Percentiles rank a stretch among this genome's conserved stretches.
phyloP scores from a whole-genome alignment of 495 filamentous ascomycete species.

The Penicillium pancosmium region DNA sequence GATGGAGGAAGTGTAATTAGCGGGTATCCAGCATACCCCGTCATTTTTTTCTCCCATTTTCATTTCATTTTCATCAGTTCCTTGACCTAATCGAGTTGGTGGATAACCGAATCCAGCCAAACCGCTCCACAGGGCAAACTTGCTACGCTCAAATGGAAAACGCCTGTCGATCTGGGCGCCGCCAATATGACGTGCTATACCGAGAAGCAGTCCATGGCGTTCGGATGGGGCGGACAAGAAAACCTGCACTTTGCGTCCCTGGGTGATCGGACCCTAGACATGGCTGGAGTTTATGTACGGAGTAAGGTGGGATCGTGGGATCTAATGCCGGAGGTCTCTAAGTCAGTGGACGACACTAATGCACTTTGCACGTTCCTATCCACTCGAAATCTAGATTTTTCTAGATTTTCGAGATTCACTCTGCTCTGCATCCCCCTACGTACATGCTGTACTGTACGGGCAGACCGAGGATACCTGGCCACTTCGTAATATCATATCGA shows the following conservation, averaged over 20 bases:
- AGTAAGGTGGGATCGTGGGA: too few species aligned
- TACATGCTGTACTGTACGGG: neutral
- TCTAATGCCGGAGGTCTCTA: too few species aligned
- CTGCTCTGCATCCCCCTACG: too few species aligned
- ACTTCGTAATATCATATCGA: slow-evolving; percentile 6
- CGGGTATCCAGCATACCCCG: slow-evolving; percentile 14
- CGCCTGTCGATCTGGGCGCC: slow-evolving; percentile 17
- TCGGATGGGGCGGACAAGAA: neutral
- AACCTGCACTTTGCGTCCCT: neutral
- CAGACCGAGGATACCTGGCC: neutral
- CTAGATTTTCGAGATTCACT: too few species aligned
- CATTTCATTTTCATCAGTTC: neutral
- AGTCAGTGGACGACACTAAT: too few species aligned
- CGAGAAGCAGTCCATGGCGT: neutral
- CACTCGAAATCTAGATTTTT: too few species aligned
- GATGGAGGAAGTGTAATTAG: slow-evolving; percentile 7
- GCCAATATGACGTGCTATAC: neutral
- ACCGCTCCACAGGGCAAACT: slow-evolving; percentile 8
- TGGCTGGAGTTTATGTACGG: slow-evolving; percentile 1
- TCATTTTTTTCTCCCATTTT: neutral
- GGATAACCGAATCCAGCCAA: neutral
- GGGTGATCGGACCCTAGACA: neutral
- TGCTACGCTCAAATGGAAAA: slow-evolving; percentile 7
- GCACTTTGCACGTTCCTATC: too few species aligned
- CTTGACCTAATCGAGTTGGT: neutral